Conservation (phyloP, 2,329 filamentous ascomycete genomes). For the Teratosphaeria destructans region DNA sequence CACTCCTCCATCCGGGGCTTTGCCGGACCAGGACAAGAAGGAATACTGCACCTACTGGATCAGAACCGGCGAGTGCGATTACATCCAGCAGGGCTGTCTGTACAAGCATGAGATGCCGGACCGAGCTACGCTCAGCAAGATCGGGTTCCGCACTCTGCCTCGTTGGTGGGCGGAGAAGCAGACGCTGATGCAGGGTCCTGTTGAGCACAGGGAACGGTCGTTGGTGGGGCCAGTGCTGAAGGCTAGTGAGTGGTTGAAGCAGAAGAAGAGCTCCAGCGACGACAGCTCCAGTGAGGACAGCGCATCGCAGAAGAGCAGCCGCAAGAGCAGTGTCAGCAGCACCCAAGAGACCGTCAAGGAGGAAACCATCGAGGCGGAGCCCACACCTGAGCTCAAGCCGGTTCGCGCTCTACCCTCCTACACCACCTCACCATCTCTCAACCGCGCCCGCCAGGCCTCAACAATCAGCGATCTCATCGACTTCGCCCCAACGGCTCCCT, state of each 20-base stretch:
- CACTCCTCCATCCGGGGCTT: constrained; percentile 27
- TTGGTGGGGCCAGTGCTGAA: constrained; percentile 9
- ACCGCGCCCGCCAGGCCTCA: constrained; percentile 8
- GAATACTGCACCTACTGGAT: constrained; percentile 87
- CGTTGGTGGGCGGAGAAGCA: constrained; percentile 46
- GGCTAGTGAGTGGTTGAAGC: constrained; percentile 15
- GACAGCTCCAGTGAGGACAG: neutral
- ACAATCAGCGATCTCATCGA: constrained; percentile 18
- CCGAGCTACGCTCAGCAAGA: constrained; percentile 39
- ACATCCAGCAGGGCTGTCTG: constrained; percentile 73
- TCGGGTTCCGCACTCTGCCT: constrained; percentile 55
- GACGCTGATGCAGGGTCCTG: constrained; percentile 18
- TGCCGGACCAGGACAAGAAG: constrained; percentile 46
- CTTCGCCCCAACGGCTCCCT: constrained; percentile 10
- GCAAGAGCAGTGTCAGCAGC: neutral
- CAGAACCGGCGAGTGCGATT: constrained; percentile 73
- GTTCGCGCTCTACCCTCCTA: neutral
- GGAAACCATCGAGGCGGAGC: neutral
- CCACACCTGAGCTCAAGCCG: neutral
- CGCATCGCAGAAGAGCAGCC: neutral
- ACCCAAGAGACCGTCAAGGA: neutral
- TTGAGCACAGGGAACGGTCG: constrained; percentile 5
- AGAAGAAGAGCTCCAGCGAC: constrained; percentile 7
- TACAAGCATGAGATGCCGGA: constrained; percentile 91
- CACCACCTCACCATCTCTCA: neutral